These are phyloP conservation scores for Geotrichum klebahnii DNA, from an alignment of 1,139 yeast species.

Conservation along the genomic window DNA sequence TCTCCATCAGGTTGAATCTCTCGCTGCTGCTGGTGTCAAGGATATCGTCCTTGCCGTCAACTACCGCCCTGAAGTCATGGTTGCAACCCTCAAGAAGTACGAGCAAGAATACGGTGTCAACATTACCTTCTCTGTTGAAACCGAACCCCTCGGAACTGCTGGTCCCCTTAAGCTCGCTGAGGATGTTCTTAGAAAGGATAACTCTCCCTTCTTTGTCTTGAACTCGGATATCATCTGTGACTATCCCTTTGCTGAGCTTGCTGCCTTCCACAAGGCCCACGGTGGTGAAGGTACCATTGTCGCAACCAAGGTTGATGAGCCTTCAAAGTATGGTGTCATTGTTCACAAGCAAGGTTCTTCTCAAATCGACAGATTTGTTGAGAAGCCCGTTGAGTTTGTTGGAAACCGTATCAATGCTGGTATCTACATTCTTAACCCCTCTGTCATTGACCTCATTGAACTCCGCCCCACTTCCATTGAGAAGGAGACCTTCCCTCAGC, in stretches of 20 bases:
- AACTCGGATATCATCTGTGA: slow-evolving; percentile 99
- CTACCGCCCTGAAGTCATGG: slow-evolving; percentile 99
- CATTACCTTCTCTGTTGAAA: slow-evolving; percentile 97
- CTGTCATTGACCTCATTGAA: slow-evolving; percentile 92
- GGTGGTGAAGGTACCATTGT: slow-evolving; percentile 98
- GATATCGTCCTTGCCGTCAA: slow-evolving; percentile 98
- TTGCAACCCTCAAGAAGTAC: slow-evolving; percentile 85
- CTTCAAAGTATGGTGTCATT: slow-evolving; percentile 98
- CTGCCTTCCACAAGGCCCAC: slow-evolving; percentile 87
- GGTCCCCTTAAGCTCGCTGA: slow-evolving; percentile 98
- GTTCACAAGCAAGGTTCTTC: slow-evolving; percentile 93
- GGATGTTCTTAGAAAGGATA: slow-evolving; percentile 86
- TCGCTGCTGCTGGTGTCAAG: slow-evolving; percentile 97
- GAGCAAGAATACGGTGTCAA: slow-evolving; percentile 91
- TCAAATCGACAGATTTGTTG: slow-evolving; percentile 96
- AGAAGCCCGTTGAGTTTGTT: slow-evolving; percentile 88
- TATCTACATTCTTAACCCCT: slow-evolving; percentile 92
- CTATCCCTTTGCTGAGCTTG: slow-evolving; percentile 91
- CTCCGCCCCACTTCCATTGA: slow-evolving; percentile 98
- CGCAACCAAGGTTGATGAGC: slow-evolving; percentile 99
- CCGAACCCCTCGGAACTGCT: slow-evolving; percentile 98
- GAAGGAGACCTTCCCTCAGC: slow-evolving; percentile 97
- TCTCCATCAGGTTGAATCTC: slow-evolving; percentile 94
- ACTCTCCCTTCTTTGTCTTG: slow-evolving; percentile 93
- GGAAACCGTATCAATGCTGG: slow-evolving; percentile 98